Evolutionary conservation across 352 stramenopile genomes (phyloP), one percentile per base, ranked within the genome.

Genomic region (Albugo candida): DNA sequence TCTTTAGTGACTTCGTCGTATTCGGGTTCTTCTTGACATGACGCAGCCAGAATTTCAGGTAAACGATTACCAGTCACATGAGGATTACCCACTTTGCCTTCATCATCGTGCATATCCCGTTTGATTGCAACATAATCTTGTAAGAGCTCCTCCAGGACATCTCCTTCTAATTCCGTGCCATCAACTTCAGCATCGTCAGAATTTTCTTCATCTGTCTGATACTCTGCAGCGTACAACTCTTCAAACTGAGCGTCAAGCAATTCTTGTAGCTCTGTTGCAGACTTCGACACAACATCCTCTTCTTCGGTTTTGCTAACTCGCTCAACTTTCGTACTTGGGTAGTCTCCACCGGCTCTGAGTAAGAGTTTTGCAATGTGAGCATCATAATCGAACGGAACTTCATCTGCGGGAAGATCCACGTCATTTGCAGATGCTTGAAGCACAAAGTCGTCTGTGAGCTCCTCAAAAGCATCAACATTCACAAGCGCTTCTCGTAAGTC

Each of bases 381-480:
- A 41, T 96, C 84, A 56, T 95, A 96, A 54, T 95, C 85, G 56
- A 96, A 95, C 8, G 24, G 24, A 31, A 3, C 8, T 8, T 67
- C 81, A 41, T 81, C 78, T 3, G 20, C 21, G 0, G 19, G 54
- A 27, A 42, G 54, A 2, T 82, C 65, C 1, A 41, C 47, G 18
- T 69, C 64, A 13, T 81, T 65, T 19, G 57, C 39, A 14, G 77
- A 65, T 0, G 83, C 83, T 49, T 94, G 76, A 35, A 65, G 40
- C 53, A 96, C 62, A 44, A 96, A 96, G 48, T 96, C 83, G 49
- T 96, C 87, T 53, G 95, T 77, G 16, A 96, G 60, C 51, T 89
- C 63, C 50, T 94, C 82, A 48, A 91, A 92, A 14, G 70, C 77
- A 21, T 68, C 60, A 49, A 86, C 68, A 51, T 91, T 84, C 49